phyloP scores from a whole-genome alignment of 495 filamentous ascomycete species.

The Trichodelitschia bisporula region DNA sequence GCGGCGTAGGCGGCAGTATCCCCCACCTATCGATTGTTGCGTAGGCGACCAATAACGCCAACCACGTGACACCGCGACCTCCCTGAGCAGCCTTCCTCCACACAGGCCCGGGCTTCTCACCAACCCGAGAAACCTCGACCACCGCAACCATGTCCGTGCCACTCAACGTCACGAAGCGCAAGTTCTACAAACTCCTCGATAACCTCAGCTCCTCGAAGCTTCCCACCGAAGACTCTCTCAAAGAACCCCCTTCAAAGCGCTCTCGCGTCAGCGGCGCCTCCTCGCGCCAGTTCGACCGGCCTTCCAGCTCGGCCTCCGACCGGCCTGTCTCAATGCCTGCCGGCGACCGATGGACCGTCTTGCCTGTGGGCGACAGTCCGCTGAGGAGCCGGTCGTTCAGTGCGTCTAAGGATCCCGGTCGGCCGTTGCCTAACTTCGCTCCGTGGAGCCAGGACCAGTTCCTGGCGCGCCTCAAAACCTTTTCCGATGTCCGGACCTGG shows the following conservation, averaged over 20 bases:
- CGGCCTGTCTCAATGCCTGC: too few relatives aligned
- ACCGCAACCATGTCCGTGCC: constrained; percentile 6
- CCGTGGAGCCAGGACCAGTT: constrained; percentile 71
- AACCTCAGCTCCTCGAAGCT: constrained; percentile 10
- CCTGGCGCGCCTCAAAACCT: constrained; percentile 60
- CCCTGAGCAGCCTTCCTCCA: too few relatives aligned
- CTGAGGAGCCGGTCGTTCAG: too few relatives aligned
- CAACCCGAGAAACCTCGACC: too few relatives aligned
- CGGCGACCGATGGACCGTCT: too few relatives aligned
- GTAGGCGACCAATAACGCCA: too few relatives aligned
- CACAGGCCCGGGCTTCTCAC: too few relatives aligned
- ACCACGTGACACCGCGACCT: too few relatives aligned
- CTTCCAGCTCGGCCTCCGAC: neutral
- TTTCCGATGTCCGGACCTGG: constrained; percentile 77
- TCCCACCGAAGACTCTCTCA: constrained; percentile 2
- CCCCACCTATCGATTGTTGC: too few relatives aligned
- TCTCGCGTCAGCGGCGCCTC: constrained; percentile 5
- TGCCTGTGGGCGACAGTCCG: too few relatives aligned
- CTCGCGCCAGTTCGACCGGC: neutral
- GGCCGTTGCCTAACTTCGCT: constrained; percentile 32
- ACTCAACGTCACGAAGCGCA: constrained; percentile 17
- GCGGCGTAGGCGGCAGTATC: too few relatives aligned
- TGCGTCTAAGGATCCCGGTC: too few relatives aligned
- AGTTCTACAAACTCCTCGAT: constrained; percentile 18
- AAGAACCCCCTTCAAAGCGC: constrained; percentile 8